Conservation (phyloP, 1,284 basidiomycete genomes). For the Neonothopanus nambi region DNA sequence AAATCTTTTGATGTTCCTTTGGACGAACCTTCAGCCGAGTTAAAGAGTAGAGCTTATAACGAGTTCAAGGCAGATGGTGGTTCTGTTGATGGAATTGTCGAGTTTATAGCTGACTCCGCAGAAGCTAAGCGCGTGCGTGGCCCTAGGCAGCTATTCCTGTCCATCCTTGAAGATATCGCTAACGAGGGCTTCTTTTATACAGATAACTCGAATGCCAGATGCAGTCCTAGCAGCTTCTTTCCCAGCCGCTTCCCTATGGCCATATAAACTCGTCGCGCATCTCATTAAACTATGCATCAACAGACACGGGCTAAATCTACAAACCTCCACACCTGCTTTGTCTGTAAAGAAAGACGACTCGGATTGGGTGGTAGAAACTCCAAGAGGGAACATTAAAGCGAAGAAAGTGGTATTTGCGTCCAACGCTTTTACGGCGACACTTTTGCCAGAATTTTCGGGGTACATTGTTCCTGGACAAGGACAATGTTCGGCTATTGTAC, state of each 20-base stretch:
- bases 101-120: conserved; percentile 19
- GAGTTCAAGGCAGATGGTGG: conserved; percentile 24
- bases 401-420: conserved; percentile 36
- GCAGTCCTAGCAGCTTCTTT: conserved; percentile 22
- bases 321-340: conserved; percentile 22
- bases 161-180: no score
- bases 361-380: conserved; percentile 24
- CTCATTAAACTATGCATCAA: conserved; percentile 20
- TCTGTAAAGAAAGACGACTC: conserved; percentile 12
- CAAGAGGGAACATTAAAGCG: conserved; percentile 25
- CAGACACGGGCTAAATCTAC: conserved; percentile 20
- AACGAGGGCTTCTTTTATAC: background rate
- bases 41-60: conserved; percentile 13
- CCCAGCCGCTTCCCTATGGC: conserved; percentile 24
- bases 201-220: conserved; percentile 24
- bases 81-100: conserved; percentile 21
- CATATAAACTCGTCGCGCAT: conserved; percentile 26
- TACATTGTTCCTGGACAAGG: conserved; percentile 11
- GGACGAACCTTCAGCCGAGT: conserved; percentile 18
- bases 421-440: conserved; percentile 34
- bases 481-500: conserved; percentile 11
- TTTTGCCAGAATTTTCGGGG: conserved; percentile 21
- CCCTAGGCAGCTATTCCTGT: no score
- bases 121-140: conserved; percentile 24
- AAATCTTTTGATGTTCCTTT: conserved; percentile 17